Evolutionary conservation across 2,329 filamentous ascomycete genomes (phyloP), one percentile per base, ranked within the genome.

Genomic region (Cladosporium cucumerinum): DNA sequence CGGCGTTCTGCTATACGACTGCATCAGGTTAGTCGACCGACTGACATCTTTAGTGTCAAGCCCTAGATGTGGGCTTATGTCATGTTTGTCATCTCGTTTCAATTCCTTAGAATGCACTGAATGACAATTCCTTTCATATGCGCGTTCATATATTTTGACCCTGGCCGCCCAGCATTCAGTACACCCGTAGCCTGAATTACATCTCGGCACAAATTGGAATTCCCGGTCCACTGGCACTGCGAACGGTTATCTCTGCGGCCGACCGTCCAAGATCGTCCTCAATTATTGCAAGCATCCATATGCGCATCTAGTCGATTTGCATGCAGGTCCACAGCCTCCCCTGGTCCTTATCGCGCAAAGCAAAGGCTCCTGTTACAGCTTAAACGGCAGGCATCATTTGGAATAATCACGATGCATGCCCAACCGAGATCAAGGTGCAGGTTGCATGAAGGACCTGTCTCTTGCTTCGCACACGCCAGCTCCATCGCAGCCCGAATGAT

Each of bases 1-100:
- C n/a, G 51, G 51, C n/a, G 18, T 30, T 54, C 51, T 30, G 26
- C 30, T 54, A 54, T 54, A 54, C 51, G 51, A 54, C 51, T 54
- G 51, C 18, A n/a, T 54, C 18, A 21, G 51, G 51, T 54, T 54
- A 54, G 51, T 54, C 1, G 28, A n/a, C 51, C 51, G 51, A 54
- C 18, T 32, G 10, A n/a, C 30, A 54, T 30, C 51, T 54, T 32
- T 28, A 28, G 51, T 54, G 51, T 26, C 26, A 25, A 26, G 49
- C 25, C 25, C 8, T 26, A 54, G 26, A 54, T 32, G 32, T 28
- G 18, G n/a, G 48, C 48, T 32, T 32, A 54, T 54, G 51, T 54
- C 51, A 54, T 54, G 51, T 28, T 28, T 54, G 51, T 21, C 39
- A 46, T 10, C 8, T 46, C 8, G 39, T 46, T 46, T 46, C 14